phyloP scores from a whole-genome alignment of 345 rosid genomes.

The Gossypium australe region DNA sequence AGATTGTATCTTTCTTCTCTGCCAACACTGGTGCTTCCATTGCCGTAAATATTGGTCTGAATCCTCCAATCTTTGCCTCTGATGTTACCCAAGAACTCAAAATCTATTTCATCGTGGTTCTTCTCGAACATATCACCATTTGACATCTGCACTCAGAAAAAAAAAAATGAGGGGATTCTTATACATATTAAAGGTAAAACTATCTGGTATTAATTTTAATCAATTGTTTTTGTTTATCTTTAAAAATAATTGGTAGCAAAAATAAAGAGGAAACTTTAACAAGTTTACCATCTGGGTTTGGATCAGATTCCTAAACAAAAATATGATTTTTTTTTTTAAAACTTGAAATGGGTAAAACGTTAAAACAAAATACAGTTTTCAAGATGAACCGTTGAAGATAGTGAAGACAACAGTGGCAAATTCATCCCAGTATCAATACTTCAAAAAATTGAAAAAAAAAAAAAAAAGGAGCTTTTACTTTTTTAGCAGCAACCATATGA shows the following conservation, averaged over 20 bases:
- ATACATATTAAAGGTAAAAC: background rate
- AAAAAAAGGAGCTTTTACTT: background rate
- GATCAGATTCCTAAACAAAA: slow-evolving; percentile 1
- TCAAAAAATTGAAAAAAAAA: background rate
- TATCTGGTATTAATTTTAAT: background rate
- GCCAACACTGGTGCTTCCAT: slow-evolving; percentile 84
- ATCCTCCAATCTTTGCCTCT: slow-evolving; percentile 99
- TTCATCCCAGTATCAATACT: slow-evolving; percentile 1
- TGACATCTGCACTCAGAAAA: slow-evolving; percentile 59
- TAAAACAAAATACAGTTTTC: background rate
- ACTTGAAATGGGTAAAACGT: background rate
- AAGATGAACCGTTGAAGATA: background rate
- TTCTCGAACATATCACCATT: slow-evolving; percentile 90
- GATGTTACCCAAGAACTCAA: slow-evolving; percentile 94
- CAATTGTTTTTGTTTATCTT: background rate
- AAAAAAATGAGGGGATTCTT: background rate
- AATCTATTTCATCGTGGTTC: slow-evolving; percentile 97
- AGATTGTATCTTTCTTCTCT: slow-evolving; percentile 94
- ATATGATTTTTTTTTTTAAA: background rate
- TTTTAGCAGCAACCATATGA: background rate
- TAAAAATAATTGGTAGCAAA: background rate
- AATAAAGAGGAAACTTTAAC: background rate
- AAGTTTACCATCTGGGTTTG: background rate
- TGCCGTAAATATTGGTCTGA: slow-evolving; percentile 92
- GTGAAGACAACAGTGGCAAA: background rate